phyloP scores from a whole-genome alignment of 768 basidiomycete genomes.

The Saitozyma sp. region DNA sequence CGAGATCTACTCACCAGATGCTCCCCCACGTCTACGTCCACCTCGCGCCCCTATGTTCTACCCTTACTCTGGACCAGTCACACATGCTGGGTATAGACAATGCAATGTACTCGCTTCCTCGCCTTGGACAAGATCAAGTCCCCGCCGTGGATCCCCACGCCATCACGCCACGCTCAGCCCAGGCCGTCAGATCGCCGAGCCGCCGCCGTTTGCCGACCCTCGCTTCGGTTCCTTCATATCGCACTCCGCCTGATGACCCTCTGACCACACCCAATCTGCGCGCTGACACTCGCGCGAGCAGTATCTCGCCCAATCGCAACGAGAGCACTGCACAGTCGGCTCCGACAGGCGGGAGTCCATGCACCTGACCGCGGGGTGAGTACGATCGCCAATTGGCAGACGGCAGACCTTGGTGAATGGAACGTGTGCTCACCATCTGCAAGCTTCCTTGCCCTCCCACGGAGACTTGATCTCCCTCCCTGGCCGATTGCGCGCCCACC shows the following conservation, averaged over 20 bases:
- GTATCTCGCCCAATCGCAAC: constrained; percentile 44
- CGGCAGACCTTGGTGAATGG: neutral
- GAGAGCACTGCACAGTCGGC: constrained; percentile 19
- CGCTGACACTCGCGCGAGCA: constrained; percentile 47
- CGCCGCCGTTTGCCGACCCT: neutral
- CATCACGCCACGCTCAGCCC: too few relatives aligned
- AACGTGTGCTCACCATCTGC: constrained; percentile 40
- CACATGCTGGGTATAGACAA: too few relatives aligned
- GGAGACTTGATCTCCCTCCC: constrained; percentile 17
- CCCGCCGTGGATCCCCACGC: too few relatives aligned
- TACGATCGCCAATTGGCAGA: neutral
- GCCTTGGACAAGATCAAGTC: too few relatives aligned
- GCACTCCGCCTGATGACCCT: constrained; percentile 42
- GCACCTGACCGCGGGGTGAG: constrained; percentile 27
- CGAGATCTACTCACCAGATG: too few relatives aligned
- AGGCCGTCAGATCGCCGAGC: too few relatives aligned
- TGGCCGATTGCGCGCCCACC: constrained; percentile 29
- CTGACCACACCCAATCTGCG: constrained; percentile 40
- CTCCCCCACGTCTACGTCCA: too few relatives aligned
- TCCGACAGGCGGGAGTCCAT: constrained; percentile 26
- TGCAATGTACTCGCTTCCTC: too few relatives aligned
- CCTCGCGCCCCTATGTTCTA: too few relatives aligned
- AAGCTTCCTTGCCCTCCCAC: constrained; percentile 38
- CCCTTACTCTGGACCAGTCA: too few relatives aligned
- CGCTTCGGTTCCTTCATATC: constrained; percentile 3